These are phyloP conservation scores for Prunus yedoensis DNA, from an alignment of 331 rosid genomes.

Conservation along the genomic window DNA sequence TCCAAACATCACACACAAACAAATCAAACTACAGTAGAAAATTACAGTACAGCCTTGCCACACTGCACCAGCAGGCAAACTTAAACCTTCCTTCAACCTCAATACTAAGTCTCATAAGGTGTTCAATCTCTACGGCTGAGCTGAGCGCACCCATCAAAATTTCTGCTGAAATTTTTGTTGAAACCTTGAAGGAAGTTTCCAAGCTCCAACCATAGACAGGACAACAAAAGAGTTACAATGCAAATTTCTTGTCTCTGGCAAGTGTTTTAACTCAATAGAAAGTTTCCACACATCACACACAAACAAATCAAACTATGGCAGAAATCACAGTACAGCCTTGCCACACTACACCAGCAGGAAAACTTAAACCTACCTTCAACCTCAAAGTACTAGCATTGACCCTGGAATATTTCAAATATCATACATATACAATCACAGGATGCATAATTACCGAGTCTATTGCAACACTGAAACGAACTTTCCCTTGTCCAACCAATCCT, in stretches of 20 bases:
- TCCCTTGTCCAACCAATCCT: conserved; percentile 68
- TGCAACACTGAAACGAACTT: conserved; percentile 58
- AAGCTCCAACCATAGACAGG: neutral
- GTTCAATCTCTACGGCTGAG: neutral
- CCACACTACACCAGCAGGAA: conserved; percentile 9
- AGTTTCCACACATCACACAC: conserved; percentile 13
- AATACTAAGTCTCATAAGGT: neutral
- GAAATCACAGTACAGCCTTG: conserved; percentile 11
- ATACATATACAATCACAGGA: conserved; percentile 2
- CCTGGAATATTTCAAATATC: conserved; percentile 3
- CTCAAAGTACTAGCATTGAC: conserved; percentile 11
- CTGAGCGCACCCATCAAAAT: neutral
- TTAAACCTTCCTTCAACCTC: conserved; percentile 19
- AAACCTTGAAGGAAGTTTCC: conserved; percentile 20
- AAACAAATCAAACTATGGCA: conserved; percentile 10
- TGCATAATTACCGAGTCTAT: conserved; percentile 68
- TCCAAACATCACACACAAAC: conserved; percentile 14
- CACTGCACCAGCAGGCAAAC: conserved; percentile 15
- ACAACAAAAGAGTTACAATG: neutral
- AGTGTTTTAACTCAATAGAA: neutral
- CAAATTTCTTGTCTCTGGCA: neutral
- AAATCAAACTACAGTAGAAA: conserved; percentile 5
- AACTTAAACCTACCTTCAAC: conserved; percentile 24
- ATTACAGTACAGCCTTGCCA: conserved; percentile 14
- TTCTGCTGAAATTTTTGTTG: neutral